A percentile compares a stretch with the other conserved stretches of the same genome.
These are phyloP conservation scores for Sarocladiaceae sp. DNA, from an alignment of 2,329 filamentous ascomycete species.

Conservation along the genomic window DNA sequence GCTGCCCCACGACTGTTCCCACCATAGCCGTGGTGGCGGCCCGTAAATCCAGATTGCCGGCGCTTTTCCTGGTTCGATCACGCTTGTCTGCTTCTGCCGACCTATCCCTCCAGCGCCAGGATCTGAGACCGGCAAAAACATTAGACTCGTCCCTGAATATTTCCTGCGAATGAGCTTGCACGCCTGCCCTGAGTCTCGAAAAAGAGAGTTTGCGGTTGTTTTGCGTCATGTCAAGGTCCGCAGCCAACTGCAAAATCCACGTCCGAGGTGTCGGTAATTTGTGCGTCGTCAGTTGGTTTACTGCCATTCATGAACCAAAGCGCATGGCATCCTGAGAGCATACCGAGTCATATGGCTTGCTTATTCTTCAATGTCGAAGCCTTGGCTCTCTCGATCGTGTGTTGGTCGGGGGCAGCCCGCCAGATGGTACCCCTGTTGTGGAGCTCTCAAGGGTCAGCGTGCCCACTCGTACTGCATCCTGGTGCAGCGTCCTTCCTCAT, in stretches of 20 bases:
- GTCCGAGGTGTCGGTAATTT: constrained; percentile 1
- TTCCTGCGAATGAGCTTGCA: background rate
- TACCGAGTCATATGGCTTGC: background rate
- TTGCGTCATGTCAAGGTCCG: too few species aligned
- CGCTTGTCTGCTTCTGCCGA: background rate
- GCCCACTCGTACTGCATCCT: background rate
- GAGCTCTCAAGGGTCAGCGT: background rate
- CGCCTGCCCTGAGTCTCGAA: background rate
- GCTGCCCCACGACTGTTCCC: background rate
- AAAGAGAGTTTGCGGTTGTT: too few species aligned
- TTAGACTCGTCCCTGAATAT: background rate
- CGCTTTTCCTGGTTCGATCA: constrained; percentile 2
- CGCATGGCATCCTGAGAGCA: background rate
- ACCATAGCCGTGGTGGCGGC: constrained; percentile 9
- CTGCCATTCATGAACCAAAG: background rate
- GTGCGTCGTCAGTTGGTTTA: background rate
- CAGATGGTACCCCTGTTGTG: background rate
- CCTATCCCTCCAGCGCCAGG: background rate
- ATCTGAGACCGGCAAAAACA: constrained; percentile 7
- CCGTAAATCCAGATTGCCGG: constrained; percentile 10
- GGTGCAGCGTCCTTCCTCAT: background rate
- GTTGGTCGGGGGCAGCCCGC: background rate
- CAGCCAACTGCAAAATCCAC: background rate
- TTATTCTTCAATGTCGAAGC: too few species aligned
- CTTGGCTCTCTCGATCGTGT: background rate